Evolutionary conservation across 371 early-diverging fungal genomes (phyloP).

Genomic region (Mucor mucedo): DNA sequence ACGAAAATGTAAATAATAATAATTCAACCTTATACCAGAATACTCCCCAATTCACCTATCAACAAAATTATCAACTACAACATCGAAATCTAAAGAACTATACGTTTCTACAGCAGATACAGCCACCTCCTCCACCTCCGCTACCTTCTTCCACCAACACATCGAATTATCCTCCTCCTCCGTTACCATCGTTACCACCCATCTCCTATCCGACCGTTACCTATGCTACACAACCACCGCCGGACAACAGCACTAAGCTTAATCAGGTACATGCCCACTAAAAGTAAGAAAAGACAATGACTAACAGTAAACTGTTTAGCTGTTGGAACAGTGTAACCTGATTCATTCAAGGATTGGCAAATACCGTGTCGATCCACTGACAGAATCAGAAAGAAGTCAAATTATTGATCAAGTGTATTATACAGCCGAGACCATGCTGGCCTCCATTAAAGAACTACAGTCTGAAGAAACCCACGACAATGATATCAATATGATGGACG

Average conservation of each 20-base stretch:
- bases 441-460: slow-evolving; percentile 7
- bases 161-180: background rate
- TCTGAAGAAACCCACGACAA: background rate
- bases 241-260: background rate
- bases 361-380: slow-evolving; percentile 28
- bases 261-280: background rate
- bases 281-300: no score
- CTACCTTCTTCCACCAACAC: no score
- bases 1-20: background rate
- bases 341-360: slow-evolving; percentile 22
- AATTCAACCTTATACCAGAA: background rate
- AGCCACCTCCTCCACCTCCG: background rate
- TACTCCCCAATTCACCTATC: background rate
- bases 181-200: background rate
- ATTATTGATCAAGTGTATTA: slow-evolving; percentile 28
- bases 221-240: background rate
- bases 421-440: slow-evolving; percentile 20
- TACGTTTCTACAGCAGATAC: background rate
- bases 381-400: slow-evolving; percentile 24
- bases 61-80: slow-evolving; percentile 16
- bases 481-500: no score
- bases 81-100: background rate
- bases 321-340: slow-evolving; percentile 25
- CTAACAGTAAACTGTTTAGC: background rate
- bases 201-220: background rate